Conservation (phyloP, 192 early-diverging fungal species). For the Coemansia sp. region DNA sequence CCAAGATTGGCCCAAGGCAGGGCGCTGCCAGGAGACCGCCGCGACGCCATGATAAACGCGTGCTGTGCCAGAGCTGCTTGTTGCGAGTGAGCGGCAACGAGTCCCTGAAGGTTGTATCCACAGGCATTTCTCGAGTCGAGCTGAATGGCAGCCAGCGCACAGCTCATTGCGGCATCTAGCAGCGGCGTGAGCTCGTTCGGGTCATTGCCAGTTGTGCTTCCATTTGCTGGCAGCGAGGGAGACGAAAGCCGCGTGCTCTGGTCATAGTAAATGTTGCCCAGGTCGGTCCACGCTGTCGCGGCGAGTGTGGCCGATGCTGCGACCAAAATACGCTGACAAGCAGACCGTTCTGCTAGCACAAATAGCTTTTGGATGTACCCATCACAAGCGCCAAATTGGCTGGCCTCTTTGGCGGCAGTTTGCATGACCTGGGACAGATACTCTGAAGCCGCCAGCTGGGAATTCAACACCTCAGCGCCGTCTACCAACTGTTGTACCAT, state of each 20-base stretch:
- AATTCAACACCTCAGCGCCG: neutral
- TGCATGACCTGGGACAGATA: conserved; percentile 24
- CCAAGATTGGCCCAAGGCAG: conserved; percentile 85
- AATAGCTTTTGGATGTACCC: conserved; percentile 11
- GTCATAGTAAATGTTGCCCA: conserved; percentile 33
- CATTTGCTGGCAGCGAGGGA: neutral
- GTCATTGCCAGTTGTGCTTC: neutral
- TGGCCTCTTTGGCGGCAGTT: conserved; percentile 1
- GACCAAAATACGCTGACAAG: conserved; percentile 22
- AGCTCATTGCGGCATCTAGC: conserved; percentile 31
- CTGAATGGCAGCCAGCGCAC: conserved; percentile 61
- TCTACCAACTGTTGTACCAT: conserved; percentile 4
- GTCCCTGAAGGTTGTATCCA: conserved; percentile 78
- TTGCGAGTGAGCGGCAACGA: conserved; percentile 48
- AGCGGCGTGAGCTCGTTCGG: conserved; percentile 1
- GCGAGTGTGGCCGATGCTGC: conserved; percentile 26
- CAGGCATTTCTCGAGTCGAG: conserved; percentile 60
- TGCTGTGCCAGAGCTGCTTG: conserved; percentile 76
- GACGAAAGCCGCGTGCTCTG: conserved; percentile 7
- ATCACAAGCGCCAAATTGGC: neutral
- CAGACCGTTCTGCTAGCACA: conserved; percentile 27
- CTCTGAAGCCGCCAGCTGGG: neutral
- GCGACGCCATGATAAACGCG: conserved; percentile 79
- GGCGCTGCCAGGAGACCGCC: conserved; percentile 63
- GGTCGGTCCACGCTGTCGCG: conserved; percentile 40